Percentiles rank a stretch among this genome's conserved stretches.
Conservation (phyloP, 805 yeast genomes). For the Candida verbasci region DNA sequence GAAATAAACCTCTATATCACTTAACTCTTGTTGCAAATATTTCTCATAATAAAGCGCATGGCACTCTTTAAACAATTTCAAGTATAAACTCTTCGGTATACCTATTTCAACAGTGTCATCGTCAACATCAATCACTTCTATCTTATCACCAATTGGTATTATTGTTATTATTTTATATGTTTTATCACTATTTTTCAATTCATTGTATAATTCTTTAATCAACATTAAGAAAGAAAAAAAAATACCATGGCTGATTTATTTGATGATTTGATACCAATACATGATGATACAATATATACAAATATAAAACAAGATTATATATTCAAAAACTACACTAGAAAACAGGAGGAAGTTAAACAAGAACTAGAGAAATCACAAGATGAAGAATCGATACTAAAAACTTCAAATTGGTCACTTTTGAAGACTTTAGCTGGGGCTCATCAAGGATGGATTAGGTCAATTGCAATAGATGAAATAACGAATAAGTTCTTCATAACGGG, state of each 20-base stretch:
- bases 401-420: constrained; percentile 54
- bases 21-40: not conserved
- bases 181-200: not conserved
- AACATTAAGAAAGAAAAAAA: constrained; percentile 1
- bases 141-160: constrained; percentile 1
- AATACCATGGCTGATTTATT: not conserved
- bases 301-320: constrained; percentile 23
- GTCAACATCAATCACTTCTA: constrained; percentile 5
- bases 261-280: constrained; percentile 20
- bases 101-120: constrained; percentile 26
- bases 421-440: constrained; percentile 80
- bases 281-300: too few species aligned
- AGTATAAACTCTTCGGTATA: constrained; percentile 24
- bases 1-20: constrained; percentile 15
- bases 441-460: constrained; percentile 86
- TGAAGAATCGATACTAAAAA: constrained; percentile 1
- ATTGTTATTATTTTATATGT: constrained; percentile 7
- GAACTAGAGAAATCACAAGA: constrained; percentile 2
- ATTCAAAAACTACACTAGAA: constrained; percentile 7
- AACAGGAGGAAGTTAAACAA: not conserved
- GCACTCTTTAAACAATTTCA: constrained; percentile 26
- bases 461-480: constrained; percentile 72
- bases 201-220: constrained; percentile 1
- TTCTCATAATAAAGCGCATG: constrained; percentile 25
- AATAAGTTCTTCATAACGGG: constrained; percentile 93